These are phyloP conservation scores for Tylopilus orsonianus DNA, from an alignment of 1,284 basidiomycete species.

Conservation along the genomic window DNA sequence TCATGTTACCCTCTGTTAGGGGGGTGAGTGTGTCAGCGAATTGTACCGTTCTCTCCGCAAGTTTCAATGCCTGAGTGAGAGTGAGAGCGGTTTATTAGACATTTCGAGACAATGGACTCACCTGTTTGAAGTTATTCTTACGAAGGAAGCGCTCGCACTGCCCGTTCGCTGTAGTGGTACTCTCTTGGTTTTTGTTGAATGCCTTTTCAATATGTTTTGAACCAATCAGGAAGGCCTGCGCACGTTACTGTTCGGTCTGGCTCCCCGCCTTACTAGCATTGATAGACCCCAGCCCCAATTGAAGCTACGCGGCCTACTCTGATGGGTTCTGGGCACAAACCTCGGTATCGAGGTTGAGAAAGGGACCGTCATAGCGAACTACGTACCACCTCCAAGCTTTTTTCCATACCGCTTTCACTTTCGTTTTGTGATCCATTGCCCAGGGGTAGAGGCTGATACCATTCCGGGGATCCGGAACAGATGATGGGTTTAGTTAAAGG, in stretches of 20 bases:
- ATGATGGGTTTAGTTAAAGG: conserved; percentile 71
- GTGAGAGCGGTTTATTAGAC: conserved; percentile 1
- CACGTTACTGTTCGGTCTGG: conserved; percentile 58
- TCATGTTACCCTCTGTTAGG: conserved; percentile 76
- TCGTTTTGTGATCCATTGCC: conserved; percentile 77
- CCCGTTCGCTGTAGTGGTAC: conserved; percentile 75
- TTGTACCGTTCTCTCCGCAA: conserved; percentile 90
- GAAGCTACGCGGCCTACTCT: conserved; percentile 73
- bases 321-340: conserved; percentile 59
- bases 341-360: conserved; percentile 4
- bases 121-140: conserved; percentile 60
- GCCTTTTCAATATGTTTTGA: conserved; percentile 70
- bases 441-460: conserved; percentile 92
- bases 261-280: conserved; percentile 75
- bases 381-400: conserved; percentile 79
- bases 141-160: conserved; percentile 73
- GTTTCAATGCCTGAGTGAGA: conserved; percentile 69
- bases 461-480: conserved; percentile 86
- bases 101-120: conserved; percentile 17
- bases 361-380: not conserved
- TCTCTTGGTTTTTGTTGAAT: conserved; percentile 76
- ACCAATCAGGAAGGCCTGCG: conserved; percentile 54
- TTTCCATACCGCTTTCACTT: conserved; percentile 86
- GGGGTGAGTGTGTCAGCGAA: conserved; percentile 84
- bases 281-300: conserved; percentile 81